A percentile compares a stretch with the other conserved stretches of the same genome.
These are phyloP conservation scores for Hypoxylon sp. DNA, from an alignment of 2,329 filamentous ascomycete genomes.

Conservation along the genomic window DNA sequence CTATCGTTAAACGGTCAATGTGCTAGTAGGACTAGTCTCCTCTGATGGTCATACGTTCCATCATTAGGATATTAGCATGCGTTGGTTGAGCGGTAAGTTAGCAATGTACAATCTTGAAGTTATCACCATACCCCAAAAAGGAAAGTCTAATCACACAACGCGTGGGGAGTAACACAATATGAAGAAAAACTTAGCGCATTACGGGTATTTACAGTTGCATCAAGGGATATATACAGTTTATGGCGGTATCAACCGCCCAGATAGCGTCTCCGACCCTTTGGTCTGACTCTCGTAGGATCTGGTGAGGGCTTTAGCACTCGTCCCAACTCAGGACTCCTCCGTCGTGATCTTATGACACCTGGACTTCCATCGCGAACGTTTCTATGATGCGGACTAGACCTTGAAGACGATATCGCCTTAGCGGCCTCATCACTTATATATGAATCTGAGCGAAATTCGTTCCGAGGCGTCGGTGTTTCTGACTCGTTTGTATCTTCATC, in stretches of 20 bases:
- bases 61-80: background rate
- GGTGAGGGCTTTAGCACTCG: conserved; percentile 65
- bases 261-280: conserved; percentile 59
- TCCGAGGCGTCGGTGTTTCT: conserved; percentile 63
- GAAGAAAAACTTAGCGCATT: conserved; percentile 37
- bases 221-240: conserved; percentile 56
- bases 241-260: conserved; percentile 54
- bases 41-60: background rate
- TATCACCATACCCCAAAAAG: conserved; percentile 32
- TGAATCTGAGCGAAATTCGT: conserved; percentile 55
- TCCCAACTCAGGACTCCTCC: conserved; percentile 64
- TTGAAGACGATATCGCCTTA: conserved; percentile 49
- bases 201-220: conserved; percentile 51
- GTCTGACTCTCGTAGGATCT: conserved; percentile 60
- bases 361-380: conserved; percentile 56
- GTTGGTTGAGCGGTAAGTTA: conserved; percentile 21
- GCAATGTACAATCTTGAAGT: conserved; percentile 30
- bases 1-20: background rate
- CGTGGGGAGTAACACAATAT: conserved; percentile 10
- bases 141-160: conserved; percentile 31
- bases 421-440: conserved; percentile 50
- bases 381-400: conserved; percentile 45
- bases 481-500: conserved; percentile 58
- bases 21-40: background rate
- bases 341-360: conserved; percentile 55